Evolutionary conservation across 345 rosid genomes (phyloP).

Genomic region (Salix udensis): DNA sequence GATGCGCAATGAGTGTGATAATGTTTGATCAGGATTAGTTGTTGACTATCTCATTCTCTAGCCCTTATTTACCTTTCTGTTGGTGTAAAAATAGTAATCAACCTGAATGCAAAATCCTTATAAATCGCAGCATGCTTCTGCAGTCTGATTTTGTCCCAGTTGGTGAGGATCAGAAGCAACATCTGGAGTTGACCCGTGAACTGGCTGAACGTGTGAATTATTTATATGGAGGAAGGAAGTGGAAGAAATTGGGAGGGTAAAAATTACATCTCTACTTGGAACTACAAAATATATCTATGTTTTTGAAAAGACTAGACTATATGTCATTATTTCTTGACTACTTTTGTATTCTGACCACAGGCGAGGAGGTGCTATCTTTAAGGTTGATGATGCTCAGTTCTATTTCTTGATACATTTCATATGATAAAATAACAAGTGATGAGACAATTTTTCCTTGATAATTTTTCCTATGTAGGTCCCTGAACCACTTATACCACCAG

Average conservation of each 20-base stretch:
- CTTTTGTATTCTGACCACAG: slow-evolving; percentile 38
- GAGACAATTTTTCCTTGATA: slow-evolving; percentile 5
- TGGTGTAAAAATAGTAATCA: slow-evolving; percentile 13
- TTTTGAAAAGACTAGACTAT: background rate
- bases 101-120: slow-evolving; percentile 39
- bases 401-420: slow-evolving; percentile 22
- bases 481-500: slow-evolving; percentile 79
- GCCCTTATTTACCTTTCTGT: slow-evolving; percentile 11
- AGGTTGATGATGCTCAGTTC: slow-evolving; percentile 37
- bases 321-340: background rate
- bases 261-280: slow-evolving; percentile 13
- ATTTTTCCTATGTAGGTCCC: slow-evolving; percentile 55
- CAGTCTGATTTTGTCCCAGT: slow-evolving; percentile 94
- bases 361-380: slow-evolving; percentile 73
- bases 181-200: slow-evolving; percentile 83
- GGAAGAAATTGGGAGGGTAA: slow-evolving; percentile 97
- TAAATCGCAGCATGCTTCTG: slow-evolving; percentile 44
- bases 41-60: background rate
- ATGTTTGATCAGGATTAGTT: background rate
- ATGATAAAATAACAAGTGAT: slow-evolving; percentile 8
- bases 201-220: slow-evolving; percentile 75
- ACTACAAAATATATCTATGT: background rate
- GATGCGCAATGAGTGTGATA: background rate
- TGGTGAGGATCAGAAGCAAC: slow-evolving; percentile 98
- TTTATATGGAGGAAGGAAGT: slow-evolving; percentile 89